phyloP scores from a whole-genome alignment of 441 rosid genomes.

The Brassica balearica region DNA sequence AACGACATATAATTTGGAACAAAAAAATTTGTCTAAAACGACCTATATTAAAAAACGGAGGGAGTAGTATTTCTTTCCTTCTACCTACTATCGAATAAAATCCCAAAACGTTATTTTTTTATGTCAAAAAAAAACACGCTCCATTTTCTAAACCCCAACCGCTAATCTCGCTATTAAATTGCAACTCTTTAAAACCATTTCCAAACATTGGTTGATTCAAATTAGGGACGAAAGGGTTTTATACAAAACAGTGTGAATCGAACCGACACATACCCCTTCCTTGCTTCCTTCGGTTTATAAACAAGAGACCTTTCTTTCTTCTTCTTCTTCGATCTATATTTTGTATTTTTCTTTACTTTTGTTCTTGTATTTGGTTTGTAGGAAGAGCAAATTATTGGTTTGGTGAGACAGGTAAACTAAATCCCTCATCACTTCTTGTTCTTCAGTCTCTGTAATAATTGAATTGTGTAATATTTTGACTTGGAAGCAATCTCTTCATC shows the following conservation, averaged over 20 bases:
- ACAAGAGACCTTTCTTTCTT: background rate
- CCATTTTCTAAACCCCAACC: background rate
- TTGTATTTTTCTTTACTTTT: background rate
- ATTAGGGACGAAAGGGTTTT: background rate
- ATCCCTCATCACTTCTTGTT: background rate
- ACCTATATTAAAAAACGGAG: no score
- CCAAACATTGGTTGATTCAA: constrained; percentile 1
- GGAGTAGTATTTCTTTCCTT: background rate
- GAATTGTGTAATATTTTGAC: background rate
- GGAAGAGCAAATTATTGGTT: background rate
- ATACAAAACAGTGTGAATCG: constrained; percentile 15
- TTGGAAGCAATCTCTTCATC: constrained; percentile 30
- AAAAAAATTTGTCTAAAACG: no score
- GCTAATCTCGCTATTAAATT: background rate
- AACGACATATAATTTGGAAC: no score
- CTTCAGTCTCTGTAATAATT: background rate
- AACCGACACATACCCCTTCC: constrained; percentile 22
- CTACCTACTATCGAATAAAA: background rate
- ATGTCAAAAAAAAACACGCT: background rate
- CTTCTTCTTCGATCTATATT: background rate
- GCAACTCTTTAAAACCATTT: background rate
- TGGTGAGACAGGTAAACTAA: constrained; percentile 30
- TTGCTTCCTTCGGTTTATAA: constrained; percentile 8
- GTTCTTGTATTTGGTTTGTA: background rate
- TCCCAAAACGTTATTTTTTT: background rate